A percentile compares a stretch with the other conserved stretches of the same genome.
Evolutionary conservation across 495 filamentous ascomycete genomes (phyloP).

Genomic region (Aspergillus panamensis): DNA sequence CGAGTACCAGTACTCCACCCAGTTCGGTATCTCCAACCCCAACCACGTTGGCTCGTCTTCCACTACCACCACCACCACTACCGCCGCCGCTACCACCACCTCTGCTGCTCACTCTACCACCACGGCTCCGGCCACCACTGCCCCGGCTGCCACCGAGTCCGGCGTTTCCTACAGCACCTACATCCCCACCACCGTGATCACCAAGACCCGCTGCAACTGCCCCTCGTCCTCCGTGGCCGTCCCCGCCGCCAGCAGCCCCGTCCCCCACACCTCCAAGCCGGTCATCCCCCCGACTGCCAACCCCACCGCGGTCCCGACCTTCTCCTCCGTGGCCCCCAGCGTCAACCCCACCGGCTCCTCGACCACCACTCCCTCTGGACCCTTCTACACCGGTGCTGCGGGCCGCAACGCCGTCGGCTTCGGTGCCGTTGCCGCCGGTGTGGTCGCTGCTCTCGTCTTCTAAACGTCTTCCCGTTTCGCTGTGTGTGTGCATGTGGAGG

Average conservation of each 20-base stretch:
- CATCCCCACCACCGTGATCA: slow-evolving; percentile 19
- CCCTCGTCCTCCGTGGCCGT: background rate
- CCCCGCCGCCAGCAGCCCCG: background rate
- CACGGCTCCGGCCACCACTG: slow-evolving; percentile 11
- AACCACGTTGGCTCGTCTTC: slow-evolving; percentile 19
- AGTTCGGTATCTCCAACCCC: slow-evolving; percentile 62
- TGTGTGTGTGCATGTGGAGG: no score
- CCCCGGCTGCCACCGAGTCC: slow-evolving; percentile 12
- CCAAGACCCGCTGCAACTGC: slow-evolving; percentile 20
- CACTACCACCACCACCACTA: slow-evolving; percentile 24
- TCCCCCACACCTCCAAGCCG: background rate
- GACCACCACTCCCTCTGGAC: slow-evolving; percentile 28
- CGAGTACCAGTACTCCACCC: slow-evolving; percentile 65
- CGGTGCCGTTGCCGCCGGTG: slow-evolving; percentile 45
- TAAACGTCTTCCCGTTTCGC: slow-evolving; percentile 9
- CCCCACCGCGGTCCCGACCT: background rate
- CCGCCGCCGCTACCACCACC: slow-evolving; percentile 26
- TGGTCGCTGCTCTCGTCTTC: slow-evolving; percentile 40
- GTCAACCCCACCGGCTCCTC: slow-evolving; percentile 24
- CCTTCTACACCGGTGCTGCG: slow-evolving; percentile 46
- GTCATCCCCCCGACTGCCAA: no score
- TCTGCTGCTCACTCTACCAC: no score
- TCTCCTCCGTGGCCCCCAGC: slow-evolving; percentile 17
- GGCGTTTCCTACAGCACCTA: slow-evolving; percentile 1
- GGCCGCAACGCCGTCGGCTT: slow-evolving; percentile 44